Conservation (phyloP, 192 early-diverging fungal genomes). For the Gigaspora rosea region DNA sequence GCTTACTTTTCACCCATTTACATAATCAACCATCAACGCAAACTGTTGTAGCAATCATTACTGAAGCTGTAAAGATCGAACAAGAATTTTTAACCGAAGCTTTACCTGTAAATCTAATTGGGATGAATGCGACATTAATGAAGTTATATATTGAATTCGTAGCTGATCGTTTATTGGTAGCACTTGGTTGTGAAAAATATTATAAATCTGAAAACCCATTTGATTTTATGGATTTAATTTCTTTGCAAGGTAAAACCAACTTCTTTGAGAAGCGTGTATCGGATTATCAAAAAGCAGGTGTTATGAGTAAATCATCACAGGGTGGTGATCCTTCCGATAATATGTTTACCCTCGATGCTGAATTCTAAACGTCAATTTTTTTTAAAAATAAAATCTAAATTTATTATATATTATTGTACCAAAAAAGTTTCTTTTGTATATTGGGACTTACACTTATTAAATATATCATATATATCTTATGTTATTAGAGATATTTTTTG, state of each 20-base stretch:
- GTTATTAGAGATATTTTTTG: too few relatives aligned
- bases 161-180: conserved; percentile 90
- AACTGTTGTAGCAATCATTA: conserved; percentile 70
- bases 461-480: too few relatives aligned
- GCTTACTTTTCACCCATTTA: conserved; percentile 86
- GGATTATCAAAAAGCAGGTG: conserved; percentile 93
- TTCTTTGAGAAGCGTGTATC: conserved; percentile 98
- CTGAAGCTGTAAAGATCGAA: conserved; percentile 91
- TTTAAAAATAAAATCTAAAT: neutral
- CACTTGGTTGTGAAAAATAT: conserved; percentile 82
- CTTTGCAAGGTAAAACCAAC: conserved; percentile 98
- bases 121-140: conserved; percentile 96
- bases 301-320: conserved; percentile 58
- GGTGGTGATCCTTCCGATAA: conserved; percentile 63
- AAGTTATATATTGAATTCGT: conserved; percentile 99
- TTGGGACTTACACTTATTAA: too few relatives aligned
- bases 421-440: too few relatives aligned
- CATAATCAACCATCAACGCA: conserved; percentile 69
- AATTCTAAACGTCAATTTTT: conserved; percentile 57
- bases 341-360: conserved; percentile 78
- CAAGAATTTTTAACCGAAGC: conserved; percentile 95
- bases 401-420: too few relatives aligned
- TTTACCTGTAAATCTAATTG: conserved; percentile 89
- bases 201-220: conserved; percentile 92
- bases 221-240: conserved; percentile 99